Base-by-base conservation (phyloP, 176 grass and related monocot species). In the Triticum dicoccoides region DNA sequence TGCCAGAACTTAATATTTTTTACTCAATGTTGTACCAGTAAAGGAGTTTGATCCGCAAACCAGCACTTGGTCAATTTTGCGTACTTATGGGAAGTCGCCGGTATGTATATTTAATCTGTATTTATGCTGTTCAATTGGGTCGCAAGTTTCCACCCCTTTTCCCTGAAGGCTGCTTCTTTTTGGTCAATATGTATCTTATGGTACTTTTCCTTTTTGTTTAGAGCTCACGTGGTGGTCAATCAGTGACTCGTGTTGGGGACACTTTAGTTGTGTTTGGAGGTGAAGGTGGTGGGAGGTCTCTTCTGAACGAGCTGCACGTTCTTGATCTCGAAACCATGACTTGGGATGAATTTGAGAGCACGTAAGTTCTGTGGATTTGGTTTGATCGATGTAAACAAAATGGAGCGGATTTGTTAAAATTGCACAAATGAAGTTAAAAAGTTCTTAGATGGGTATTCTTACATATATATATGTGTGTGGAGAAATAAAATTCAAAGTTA, bases 291-390 rank as follows among this genome's bases (percentile, higher is more conserved):
- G 95, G 93, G 72, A 94, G 97, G 82, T 90, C 92, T 80, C 94
- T 99, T 88, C 73, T 99, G 52, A 96, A 96, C 94, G 97, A 99
- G 72, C 70, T 99, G 77, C 88, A 99, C 73, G 86, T 99, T 89
- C 92, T 99, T 78, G 97, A 99, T 91, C 81, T 99, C 4, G 97
- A 99, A 83, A 94, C 92, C 80, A 96, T 96, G 97, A 99, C 94
- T 74, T 99, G 97, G 97, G 97, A 99, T 77, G 97, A 99, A 86
- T 87, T 94, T 87, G 97, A 93, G 84, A 83, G 94, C 44, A 94
- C 67, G 97, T 99, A 96, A 96, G 93, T 90, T 93, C 63, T 84
- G 29, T 23, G 76, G 24, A 24, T 52, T 64, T 38, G 20, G 32
- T 67, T 80, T 34, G 72, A 29, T 30, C 18, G 27, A 54, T 76